These are phyloP conservation scores for Lolium perenne DNA, from an alignment of 176 grass and related monocot species.

Conservation along the genomic window DNA sequence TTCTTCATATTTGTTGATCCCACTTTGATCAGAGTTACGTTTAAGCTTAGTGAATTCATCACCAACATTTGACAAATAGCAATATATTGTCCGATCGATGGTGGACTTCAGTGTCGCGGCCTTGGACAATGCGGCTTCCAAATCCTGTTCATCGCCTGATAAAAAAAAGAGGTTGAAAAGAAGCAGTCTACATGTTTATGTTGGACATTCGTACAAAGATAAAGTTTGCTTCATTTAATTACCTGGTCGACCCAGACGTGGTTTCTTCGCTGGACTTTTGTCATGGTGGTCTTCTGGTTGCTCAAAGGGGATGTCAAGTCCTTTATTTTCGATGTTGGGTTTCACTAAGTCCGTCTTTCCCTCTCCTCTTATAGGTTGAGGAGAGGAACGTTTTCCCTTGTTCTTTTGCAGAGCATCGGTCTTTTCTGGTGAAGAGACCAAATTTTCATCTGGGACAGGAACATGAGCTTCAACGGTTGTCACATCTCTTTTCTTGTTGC, in stretches of 20 bases:
- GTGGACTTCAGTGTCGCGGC: neutral
- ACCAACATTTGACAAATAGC: neutral
- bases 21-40: neutral
- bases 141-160: neutral
- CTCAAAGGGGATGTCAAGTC: too few relatives aligned
- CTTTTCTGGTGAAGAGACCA: neutral
- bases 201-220: too few relatives aligned
- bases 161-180: neutral
- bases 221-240: too few relatives aligned
- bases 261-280: too few relatives aligned
- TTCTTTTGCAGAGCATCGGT: neutral
- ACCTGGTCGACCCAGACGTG: too few relatives aligned
- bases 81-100: neutral
- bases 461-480: neutral
- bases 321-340: too few relatives aligned
- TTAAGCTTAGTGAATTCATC: neutral
- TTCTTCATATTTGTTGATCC: neutral
- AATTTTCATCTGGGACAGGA: neutral
- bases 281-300: too few relatives aligned
- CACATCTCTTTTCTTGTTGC: neutral
- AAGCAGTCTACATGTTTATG: too few relatives aligned
- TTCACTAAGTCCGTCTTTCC: too few relatives aligned
- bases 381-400: neutral
- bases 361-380: neutral
- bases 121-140: neutral